Conservation (phyloP, 2,329 filamentous ascomycete genomes). For the Alternaria postmessia region DNA sequence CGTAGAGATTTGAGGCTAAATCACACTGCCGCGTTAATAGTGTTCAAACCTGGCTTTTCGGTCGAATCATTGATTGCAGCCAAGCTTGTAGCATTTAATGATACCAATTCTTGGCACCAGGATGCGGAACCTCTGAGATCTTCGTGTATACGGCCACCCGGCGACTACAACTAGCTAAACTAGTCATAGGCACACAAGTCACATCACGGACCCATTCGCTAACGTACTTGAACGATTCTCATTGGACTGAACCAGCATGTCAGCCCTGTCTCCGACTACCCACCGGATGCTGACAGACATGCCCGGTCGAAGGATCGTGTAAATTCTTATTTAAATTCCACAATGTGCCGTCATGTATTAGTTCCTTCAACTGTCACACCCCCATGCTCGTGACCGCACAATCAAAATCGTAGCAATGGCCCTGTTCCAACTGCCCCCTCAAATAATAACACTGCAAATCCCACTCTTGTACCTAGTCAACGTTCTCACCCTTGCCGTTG, state of each 20-base stretch:
- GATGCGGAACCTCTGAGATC: not conserved
- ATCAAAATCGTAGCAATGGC: conserved; percentile 4
- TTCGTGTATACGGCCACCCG: not conserved
- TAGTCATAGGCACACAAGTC: not conserved
- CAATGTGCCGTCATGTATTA: not conserved
- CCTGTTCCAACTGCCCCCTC: conserved; percentile 14
- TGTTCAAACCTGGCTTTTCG: not conserved
- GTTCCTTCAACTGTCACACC: not conserved
- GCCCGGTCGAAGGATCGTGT: not conserved
- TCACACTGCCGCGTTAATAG: not conserved
- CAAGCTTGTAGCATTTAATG: conserved; percentile 14
- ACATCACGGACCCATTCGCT: not conserved
- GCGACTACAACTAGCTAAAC: not conserved
- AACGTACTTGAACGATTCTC: not conserved
- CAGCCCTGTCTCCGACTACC: not conserved
- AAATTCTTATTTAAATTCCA: not conserved
- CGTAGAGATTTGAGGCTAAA: conserved; percentile 30
- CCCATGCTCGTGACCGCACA: not conserved
- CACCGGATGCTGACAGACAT: not conserved
- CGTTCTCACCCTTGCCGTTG: conserved; percentile 25
- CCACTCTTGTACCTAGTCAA: conserved; percentile 25
- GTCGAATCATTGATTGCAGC: not conserved
- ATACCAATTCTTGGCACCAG: not conserved
- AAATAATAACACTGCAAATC: conserved; percentile 18
- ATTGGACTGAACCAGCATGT: conserved; percentile 6